phyloP scores from a whole-genome alignment of 2,329 filamentous ascomycete species.

The Escovopsis sp. region DNA sequence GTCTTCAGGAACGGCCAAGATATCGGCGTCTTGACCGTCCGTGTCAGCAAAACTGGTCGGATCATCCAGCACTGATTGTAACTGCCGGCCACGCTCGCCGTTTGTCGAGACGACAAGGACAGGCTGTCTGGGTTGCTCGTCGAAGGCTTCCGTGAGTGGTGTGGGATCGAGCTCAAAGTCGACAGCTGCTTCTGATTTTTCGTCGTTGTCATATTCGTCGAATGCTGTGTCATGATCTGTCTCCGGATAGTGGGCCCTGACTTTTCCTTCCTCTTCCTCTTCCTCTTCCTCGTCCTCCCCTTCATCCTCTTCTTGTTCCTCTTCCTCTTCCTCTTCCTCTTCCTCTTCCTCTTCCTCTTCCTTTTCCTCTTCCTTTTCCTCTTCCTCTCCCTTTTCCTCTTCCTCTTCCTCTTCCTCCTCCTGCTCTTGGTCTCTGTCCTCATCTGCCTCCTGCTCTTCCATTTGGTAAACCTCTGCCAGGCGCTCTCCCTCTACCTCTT shows the following conservation, averaged over 20 bases:
- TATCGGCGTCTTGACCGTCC: slow-evolving; percentile 12
- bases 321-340: slow-evolving; percentile 6
- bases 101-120: background rate
- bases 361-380: slow-evolving; percentile 2
- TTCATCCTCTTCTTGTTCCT: slow-evolving; percentile 5
- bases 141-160: background rate
- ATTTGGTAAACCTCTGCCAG: too few species aligned
- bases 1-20: slow-evolving; percentile 2
- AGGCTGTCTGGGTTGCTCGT: slow-evolving; percentile 1
- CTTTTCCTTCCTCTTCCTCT: slow-evolving; percentile 9
- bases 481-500: too few species aligned
- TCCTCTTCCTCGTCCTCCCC: background rate
- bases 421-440: background rate
- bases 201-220: slow-evolving; percentile 6
- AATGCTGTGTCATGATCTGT: slow-evolving; percentile 4
- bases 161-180: background rate
- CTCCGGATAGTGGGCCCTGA: slow-evolving; percentile 7
- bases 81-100: background rate
- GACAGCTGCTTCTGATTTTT: slow-evolving; percentile 5
- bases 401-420: slow-evolving; percentile 8
- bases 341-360: slow-evolving; percentile 5
- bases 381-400: slow-evolving; percentile 1
- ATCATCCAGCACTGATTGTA: background rate
- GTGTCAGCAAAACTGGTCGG: slow-evolving; percentile 4
- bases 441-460: too few species aligned